phyloP scores from a whole-genome alignment of 2,329 filamentous ascomycete species.

The Tolypocladium ophioglossoides region DNA sequence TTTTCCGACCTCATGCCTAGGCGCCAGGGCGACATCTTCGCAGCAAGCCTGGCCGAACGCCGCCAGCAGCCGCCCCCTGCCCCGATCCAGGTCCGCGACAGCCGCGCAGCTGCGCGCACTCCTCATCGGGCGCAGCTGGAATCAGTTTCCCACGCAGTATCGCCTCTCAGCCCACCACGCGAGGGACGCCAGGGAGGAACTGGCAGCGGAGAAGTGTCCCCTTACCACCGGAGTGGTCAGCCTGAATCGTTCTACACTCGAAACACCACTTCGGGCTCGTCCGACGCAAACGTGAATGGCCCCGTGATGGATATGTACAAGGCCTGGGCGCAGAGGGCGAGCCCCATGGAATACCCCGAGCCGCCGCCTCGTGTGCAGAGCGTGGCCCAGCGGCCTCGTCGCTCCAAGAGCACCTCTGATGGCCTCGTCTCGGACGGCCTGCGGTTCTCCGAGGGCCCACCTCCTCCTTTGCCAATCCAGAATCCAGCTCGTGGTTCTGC shows the following conservation, averaged over 20 bases:
- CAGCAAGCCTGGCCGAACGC: slow-evolving; percentile 17
- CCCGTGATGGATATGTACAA: slow-evolving; percentile 12
- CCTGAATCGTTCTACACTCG: not conserved
- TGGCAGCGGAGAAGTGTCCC: not conserved
- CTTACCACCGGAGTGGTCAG: not conserved
- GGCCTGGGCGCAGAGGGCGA: slow-evolving; percentile 8
- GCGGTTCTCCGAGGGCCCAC: not conserved
- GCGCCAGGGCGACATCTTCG: slow-evolving; percentile 7
- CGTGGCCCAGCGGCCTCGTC: slow-evolving; percentile 11
- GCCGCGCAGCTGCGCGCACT: slow-evolving; percentile 1
- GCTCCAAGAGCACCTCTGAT: slow-evolving; percentile 19
- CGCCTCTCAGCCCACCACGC: slow-evolving; percentile 13
- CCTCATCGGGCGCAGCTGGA: slow-evolving; percentile 10
- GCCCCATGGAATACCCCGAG: slow-evolving; percentile 8
- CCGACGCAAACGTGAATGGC: slow-evolving; percentile 4
- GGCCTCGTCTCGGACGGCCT: slow-evolving; percentile 2
- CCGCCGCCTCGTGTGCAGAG: slow-evolving; percentile 6
- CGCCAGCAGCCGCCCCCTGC: slow-evolving; percentile 16
- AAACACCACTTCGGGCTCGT: not conserved
- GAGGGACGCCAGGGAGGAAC: not conserved
- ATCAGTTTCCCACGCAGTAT: slow-evolving; percentile 11
- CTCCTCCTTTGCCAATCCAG: not conserved
- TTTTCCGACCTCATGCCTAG: slow-evolving; percentile 22
- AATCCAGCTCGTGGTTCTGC: not conserved
- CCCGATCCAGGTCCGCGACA: slow-evolving; percentile 13